phyloP scores from a whole-genome alignment of 768 basidiomycete genomes.

The Paxillus involutus region DNA sequence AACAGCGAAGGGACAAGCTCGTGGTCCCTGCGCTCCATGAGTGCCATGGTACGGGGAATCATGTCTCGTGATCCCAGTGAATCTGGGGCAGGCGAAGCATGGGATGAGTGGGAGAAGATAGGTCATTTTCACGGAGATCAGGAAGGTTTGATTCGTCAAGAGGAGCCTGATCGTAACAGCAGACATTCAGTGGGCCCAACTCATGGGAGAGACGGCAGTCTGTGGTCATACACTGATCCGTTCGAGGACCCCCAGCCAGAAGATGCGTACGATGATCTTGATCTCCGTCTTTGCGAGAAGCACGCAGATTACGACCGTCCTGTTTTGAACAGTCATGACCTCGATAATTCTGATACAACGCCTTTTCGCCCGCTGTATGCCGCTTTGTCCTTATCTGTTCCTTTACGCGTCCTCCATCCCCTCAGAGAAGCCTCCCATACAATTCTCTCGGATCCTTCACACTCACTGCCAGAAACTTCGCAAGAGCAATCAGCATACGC shows the following conservation, averaged over 20 bases:
- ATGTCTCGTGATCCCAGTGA: slow-evolving; percentile 29
- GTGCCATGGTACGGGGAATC: slow-evolving; percentile 26
- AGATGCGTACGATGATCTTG: slow-evolving; percentile 15
- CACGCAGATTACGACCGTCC: slow-evolving; percentile 18
- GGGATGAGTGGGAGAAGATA: slow-evolving; percentile 21
- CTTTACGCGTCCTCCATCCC: slow-evolving; percentile 31
- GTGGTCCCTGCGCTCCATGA: slow-evolving; percentile 52
- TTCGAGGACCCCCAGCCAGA: slow-evolving; percentile 32
- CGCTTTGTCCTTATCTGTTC: slow-evolving; percentile 17
- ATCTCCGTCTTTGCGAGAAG: slow-evolving; percentile 15
- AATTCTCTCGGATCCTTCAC: slow-evolving; percentile 17
- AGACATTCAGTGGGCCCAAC: slow-evolving; percentile 5
- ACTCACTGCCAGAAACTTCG: slow-evolving; percentile 27
- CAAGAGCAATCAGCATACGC: slow-evolving; percentile 24
- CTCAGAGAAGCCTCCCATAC: slow-evolving; percentile 31
- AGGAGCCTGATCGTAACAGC: slow-evolving; percentile 6
- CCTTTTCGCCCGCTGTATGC: slow-evolving; percentile 10
- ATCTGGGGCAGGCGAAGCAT: slow-evolving; percentile 15
- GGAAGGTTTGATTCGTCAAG: slow-evolving; percentile 22
- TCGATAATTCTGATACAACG: slow-evolving; percentile 14
- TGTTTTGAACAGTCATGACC: slow-evolving; percentile 9
- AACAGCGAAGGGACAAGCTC: slow-evolving; percentile 43
- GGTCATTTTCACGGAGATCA: slow-evolving; percentile 6
- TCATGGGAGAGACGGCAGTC: slow-evolving; percentile 13
- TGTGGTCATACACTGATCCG: slow-evolving; percentile 47